phyloP scores from a whole-genome alignment of 73 alveolate species.

The Blepharisma japonicum region DNA sequence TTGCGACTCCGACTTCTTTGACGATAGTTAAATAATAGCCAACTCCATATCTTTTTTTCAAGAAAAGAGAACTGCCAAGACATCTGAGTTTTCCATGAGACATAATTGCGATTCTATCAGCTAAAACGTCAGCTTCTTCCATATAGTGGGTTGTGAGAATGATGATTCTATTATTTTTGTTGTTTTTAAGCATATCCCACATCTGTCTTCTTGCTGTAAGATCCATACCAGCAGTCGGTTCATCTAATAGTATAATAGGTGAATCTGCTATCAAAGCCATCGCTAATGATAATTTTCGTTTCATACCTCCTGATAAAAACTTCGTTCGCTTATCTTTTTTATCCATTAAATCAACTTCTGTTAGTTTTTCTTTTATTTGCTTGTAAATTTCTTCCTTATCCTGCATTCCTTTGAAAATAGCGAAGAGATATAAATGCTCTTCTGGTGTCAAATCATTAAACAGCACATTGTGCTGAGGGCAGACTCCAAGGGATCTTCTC shows the following conservation, averaged over 20 bases:
- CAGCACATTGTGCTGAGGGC: constrained; percentile 94
- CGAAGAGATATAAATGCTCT: constrained; percentile 80
- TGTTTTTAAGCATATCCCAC: constrained; percentile 93
- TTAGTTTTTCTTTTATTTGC: constrained; percentile 73
- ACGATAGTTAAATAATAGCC: constrained; percentile 66
- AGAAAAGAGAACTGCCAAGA: constrained; percentile 88
- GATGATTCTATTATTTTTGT: constrained; percentile 83
- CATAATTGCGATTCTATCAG: constrained; percentile 98
- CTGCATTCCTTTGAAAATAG: constrained; percentile 82
- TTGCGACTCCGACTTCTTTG: constrained; percentile 48
- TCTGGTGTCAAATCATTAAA: constrained; percentile 71
- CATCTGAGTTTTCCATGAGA: constrained; percentile 86
- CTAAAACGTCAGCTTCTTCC: constrained; percentile 99
- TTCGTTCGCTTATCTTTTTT: constrained; percentile 67
- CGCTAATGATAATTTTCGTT: constrained; percentile 92
- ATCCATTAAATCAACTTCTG: constrained; percentile 66
- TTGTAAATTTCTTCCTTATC: constrained; percentile 50
- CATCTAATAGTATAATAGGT: constrained; percentile 85
- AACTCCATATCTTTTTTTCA: constrained; percentile 90
- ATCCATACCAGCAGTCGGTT: constrained; percentile 98
- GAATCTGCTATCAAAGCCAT: constrained; percentile 94
- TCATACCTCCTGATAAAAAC: constrained; percentile 93
- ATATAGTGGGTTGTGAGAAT: constrained; percentile 95
- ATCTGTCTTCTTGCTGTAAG: constrained; percentile 88
- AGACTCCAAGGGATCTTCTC: constrained; percentile 89